phyloP scores from a whole-genome alignment of 2,329 filamentous ascomycete species.

The Sarocladiaceae sp. region DNA sequence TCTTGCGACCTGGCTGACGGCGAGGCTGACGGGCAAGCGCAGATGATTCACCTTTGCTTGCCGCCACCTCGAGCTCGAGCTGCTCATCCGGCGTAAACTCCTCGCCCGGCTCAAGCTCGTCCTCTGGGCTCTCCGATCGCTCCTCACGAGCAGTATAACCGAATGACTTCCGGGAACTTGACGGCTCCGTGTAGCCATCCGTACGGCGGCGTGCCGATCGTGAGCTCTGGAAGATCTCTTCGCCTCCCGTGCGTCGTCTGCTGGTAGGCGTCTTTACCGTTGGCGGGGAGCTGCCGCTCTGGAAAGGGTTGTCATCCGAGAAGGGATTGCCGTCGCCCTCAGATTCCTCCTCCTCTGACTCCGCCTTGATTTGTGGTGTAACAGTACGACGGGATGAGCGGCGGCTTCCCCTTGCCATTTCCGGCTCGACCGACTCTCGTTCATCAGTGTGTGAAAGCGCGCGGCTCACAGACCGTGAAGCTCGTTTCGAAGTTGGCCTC shows the following conservation, averaged over 20 bases:
- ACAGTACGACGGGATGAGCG: constrained; percentile 38
- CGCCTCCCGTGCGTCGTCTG: constrained; percentile 44
- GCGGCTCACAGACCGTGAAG: constrained; percentile 48
- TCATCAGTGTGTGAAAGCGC: constrained; percentile 50
- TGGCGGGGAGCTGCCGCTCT: constrained; percentile 72
- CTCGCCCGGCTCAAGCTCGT: constrained; percentile 65
- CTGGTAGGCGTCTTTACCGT: constrained; percentile 42
- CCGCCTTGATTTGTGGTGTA: constrained; percentile 50
- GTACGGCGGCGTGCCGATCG: constrained; percentile 42
- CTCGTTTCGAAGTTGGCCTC: constrained; percentile 50
- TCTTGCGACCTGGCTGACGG: constrained; percentile 28
- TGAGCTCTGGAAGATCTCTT: constrained; percentile 36
- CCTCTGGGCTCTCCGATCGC: constrained; percentile 29
- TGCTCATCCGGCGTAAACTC: constrained; percentile 94
- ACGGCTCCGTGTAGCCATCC: constrained; percentile 25
- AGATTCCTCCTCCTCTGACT: constrained; percentile 49
- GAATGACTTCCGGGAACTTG: constrained; percentile 48
- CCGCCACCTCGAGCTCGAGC: constrained; percentile 70
- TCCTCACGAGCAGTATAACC: constrained; percentile 45
- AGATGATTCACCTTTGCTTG: constrained; percentile 45
- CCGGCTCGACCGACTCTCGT: constrained; percentile 27
- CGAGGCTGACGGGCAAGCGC: constrained; percentile 39
- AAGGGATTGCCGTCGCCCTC: constrained; percentile 49
- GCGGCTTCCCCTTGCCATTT: constrained; percentile 41
- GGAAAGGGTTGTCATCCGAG: constrained; percentile 88